Evolutionary conservation across 1,284 basidiomycete genomes (phyloP).

Genomic region (Ustilago trichophora): DNA sequence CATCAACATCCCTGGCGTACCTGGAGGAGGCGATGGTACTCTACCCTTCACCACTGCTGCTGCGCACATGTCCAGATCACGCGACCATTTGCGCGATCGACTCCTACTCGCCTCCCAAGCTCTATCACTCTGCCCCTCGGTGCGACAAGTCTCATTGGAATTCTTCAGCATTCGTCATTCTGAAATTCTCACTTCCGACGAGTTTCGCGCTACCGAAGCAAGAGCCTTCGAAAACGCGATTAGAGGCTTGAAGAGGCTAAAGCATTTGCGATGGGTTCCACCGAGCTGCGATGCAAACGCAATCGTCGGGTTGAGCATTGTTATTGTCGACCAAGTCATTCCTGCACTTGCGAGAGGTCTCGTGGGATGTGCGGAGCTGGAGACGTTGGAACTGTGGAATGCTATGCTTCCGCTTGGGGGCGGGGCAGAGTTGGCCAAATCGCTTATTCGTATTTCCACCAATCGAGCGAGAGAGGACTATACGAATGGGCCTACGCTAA

Average conservation of each 20-base stretch:
- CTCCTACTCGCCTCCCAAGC: constrained; percentile 21
- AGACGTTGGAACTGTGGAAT: constrained; percentile 35
- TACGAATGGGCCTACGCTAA: too few species aligned
- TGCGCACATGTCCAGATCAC: not conserved
- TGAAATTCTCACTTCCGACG: constrained; percentile 25
- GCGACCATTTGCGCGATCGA: constrained; percentile 17
- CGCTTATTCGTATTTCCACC: constrained; percentile 14
- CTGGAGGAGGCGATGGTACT: constrained; percentile 22
- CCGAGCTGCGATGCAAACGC: constrained; percentile 22
- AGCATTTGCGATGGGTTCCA: constrained; percentile 21
- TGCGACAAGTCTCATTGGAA: constrained; percentile 19
- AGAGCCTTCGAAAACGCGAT: constrained; percentile 7
- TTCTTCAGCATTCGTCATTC: constrained; percentile 35
- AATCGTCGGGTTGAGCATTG: constrained; percentile 35
- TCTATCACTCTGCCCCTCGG: constrained; percentile 2
- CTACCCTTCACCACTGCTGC: not conserved
- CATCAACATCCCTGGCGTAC: constrained; percentile 40
- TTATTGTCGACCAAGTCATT: constrained; percentile 31
- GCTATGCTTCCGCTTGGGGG: constrained; percentile 22
- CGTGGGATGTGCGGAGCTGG: constrained; percentile 1
- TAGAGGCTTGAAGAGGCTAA: not conserved
- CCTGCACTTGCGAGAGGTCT: constrained; percentile 18
- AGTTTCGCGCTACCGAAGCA: constrained; percentile 9
- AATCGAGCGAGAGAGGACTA: too few species aligned
- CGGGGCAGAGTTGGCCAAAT: constrained; percentile 10